phyloP scores from a whole-genome alignment of 2,329 filamentous ascomycete genomes.

The Pseudopyrenochaeta lycopersici region DNA sequence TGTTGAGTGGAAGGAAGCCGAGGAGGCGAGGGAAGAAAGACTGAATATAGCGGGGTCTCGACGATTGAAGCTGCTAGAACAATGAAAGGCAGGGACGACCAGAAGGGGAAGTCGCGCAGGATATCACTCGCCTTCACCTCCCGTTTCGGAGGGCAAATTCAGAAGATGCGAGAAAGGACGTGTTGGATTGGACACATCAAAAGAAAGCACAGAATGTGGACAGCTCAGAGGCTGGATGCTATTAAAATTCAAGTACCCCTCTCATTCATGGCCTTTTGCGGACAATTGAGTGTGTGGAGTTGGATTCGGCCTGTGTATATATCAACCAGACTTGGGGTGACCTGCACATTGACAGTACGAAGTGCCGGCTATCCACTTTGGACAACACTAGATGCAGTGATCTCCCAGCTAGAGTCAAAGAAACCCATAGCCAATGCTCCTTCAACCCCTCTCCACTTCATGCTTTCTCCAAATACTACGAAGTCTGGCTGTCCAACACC shows the following conservation, averaged over 20 bases:
- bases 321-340: neutral
- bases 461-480: conserved; percentile 57
- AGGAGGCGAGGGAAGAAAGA: conserved; percentile 12
- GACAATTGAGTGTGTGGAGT: too few species aligned
- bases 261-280: too few species aligned
- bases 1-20: conserved; percentile 9
- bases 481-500: conserved; percentile 68
- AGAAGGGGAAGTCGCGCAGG: conserved; percentile 19
- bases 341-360: neutral
- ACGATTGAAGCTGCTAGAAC: conserved; percentile 9
- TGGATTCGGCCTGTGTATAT: too few species aligned
- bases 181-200: too few species aligned
- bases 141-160: too few species aligned
- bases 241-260: too few species aligned
- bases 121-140: conserved; percentile 17
- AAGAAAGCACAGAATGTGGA: too few species aligned
- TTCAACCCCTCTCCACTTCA: conserved; percentile 61
- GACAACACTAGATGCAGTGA: conserved; percentile 58
- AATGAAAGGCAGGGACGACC: conserved; percentile 15
- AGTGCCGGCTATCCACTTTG: conserved; percentile 7
- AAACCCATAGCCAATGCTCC: conserved; percentile 65
- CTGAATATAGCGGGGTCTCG: conserved; percentile 20
- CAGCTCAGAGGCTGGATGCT: too few species aligned
- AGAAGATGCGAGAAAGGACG: too few species aligned
- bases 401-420: conserved; percentile 63